Evolutionary conservation across 73 alveolate genomes (phyloP).

Genomic region (Blepharisma japonicum): DNA sequence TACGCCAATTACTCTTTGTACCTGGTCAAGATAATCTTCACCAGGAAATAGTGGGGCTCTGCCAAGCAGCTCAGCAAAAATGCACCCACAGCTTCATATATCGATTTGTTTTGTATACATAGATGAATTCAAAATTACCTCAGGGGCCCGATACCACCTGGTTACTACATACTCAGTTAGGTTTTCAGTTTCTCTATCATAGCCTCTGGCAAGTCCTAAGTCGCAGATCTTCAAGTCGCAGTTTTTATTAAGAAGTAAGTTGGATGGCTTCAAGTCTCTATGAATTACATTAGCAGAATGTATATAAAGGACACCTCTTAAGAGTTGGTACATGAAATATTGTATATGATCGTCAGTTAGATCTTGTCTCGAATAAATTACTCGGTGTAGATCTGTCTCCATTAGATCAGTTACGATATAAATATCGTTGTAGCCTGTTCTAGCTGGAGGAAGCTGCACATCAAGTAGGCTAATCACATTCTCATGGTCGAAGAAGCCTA

Average conservation of each 20-base stretch:
- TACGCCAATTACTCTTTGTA: slow-evolving; percentile 49
- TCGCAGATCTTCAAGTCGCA: slow-evolving; percentile 64
- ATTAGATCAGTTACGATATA: slow-evolving; percentile 81
- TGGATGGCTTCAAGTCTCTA: slow-evolving; percentile 64
- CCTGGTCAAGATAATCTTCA: slow-evolving; percentile 46
- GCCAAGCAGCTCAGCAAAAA: slow-evolving; percentile 57
- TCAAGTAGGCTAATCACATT: slow-evolving; percentile 61
- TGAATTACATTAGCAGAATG: slow-evolving; percentile 69
- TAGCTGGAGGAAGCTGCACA: slow-evolving; percentile 70
- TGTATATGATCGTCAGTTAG: slow-evolving; percentile 69
- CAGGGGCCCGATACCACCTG: slow-evolving; percentile 82
- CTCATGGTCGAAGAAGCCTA: slow-evolving; percentile 77
- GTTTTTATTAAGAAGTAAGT: slow-evolving; percentile 60
- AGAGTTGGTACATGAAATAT: slow-evolving; percentile 60
- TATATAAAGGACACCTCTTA: slow-evolving; percentile 57
- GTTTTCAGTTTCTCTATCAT: slow-evolving; percentile 43
- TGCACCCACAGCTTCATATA: slow-evolving; percentile 75
- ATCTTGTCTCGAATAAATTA: slow-evolving; percentile 65
- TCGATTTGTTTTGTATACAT: slow-evolving; percentile 50
- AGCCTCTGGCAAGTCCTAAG: slow-evolving; percentile 55
- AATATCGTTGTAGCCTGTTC: slow-evolving; percentile 76
- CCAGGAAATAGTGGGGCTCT: slow-evolving; percentile 59
- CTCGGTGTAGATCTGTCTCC: slow-evolving; percentile 91
- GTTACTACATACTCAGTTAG: slow-evolving; percentile 69
- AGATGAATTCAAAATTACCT: slow-evolving; percentile 46